Evolutionary conservation across 1,284 basidiomycete species (phyloP), one percentile per base, ranked within the genome.

Genomic region (Trichosporon faecale): DNA sequence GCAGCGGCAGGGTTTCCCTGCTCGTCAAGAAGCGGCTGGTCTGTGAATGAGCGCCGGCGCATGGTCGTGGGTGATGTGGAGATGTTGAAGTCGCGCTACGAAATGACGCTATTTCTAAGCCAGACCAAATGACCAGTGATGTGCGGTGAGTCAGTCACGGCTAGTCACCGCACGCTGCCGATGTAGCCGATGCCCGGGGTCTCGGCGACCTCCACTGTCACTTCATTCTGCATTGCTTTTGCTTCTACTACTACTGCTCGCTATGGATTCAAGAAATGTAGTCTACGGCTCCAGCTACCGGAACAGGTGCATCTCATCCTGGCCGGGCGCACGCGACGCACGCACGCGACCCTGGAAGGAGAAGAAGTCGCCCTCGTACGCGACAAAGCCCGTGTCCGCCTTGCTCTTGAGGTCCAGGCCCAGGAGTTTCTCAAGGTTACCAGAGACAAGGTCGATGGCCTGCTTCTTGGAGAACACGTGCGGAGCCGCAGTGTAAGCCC

Each of bases 391-490:
- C 23, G 83, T 76, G 8, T 79, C 79, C 6, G 16, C 27, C 27
- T 11, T 29, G 29, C 21, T 79, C 70, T 0, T 81, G 57, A 27
- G 33, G 40, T 69, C 60, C 25, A 91, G 79, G 7, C 89, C 90
- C 33, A 93, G 83, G 60, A 94, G 82, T 64, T 86, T 86, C 74
- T 91, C 89, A 3, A 92, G 80, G 75, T 89, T 91, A 31, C 85
- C 84, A 12, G 88, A 88, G 12, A 88, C 89, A 40, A 91, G 83
- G 2, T 87, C 86, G 61, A 92, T 78, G 0, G 89, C 88, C 11
- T 88, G 82, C 5, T 84, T 79, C 73, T 86, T 86, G 40, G 84
- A 84, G 27, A 92, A 80, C 0, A 79, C 74, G 1, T 86, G 88
- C 7, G 86, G 83, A 72, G 88, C 74, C 25, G 74, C 73, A 12